Percentiles rank a stretch among this genome's conserved stretches.
Conservation (phyloP, 768 basidiomycete species). For the Daedaleopsis nitida region DNA sequence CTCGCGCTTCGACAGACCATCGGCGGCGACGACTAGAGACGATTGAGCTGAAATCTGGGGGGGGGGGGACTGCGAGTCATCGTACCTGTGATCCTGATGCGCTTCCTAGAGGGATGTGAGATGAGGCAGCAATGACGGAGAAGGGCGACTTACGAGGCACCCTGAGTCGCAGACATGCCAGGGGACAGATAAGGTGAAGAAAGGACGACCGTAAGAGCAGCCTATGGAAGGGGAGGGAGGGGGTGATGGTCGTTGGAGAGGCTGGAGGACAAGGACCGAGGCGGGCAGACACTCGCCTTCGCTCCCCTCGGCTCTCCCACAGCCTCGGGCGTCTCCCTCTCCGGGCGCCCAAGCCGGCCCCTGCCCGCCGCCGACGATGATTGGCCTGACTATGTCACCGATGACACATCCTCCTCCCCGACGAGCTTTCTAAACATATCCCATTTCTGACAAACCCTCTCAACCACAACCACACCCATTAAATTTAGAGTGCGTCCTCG, state of each 20-base stretch:
- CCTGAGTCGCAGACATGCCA: slow-evolving; percentile 31
- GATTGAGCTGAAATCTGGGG: neutral
- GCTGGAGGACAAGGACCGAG: neutral
- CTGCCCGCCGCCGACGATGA: no score
- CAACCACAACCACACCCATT: no score
- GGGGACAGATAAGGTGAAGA: neutral
- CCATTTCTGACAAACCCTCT: no score
- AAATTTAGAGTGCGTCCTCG: no score
- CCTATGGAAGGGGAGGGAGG: neutral
- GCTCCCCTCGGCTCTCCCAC: slow-evolving; percentile 5
- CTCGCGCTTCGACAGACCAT: slow-evolving; percentile 91
- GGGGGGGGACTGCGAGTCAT: neutral
- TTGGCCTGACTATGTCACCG: no score
- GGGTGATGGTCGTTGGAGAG: neutral
- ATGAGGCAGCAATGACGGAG: neutral
- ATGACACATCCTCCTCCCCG: no score
- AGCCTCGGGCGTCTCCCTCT: slow-evolving; percentile 7
- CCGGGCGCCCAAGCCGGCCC: no score
- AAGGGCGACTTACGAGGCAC: slow-evolving; percentile 29
- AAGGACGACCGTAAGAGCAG: neutral
- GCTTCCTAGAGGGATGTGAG: slow-evolving; percentile 47
- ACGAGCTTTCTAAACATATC: no score
- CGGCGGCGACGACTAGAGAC: slow-evolving; percentile 88
- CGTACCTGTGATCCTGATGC: slow-evolving; percentile 78
- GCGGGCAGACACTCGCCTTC: neutral